Evolutionary conservation across 1,139 yeast genomes (phyloP).

Genomic region (Scheffersomyces titani): DNA sequence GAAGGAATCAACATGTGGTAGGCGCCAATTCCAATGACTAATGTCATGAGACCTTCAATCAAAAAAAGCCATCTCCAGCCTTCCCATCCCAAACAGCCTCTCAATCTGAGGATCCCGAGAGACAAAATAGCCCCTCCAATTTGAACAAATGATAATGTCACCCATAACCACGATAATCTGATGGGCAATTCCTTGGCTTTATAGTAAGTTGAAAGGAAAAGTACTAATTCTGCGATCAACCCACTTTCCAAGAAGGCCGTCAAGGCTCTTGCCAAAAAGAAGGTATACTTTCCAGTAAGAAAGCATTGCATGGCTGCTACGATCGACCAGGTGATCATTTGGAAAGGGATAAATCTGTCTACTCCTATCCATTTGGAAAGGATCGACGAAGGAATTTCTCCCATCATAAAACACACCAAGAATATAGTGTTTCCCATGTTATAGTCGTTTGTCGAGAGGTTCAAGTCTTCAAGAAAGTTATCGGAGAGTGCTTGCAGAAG

Average conservation of each 20-base stretch:
- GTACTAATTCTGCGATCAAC: slow-evolving; percentile 32
- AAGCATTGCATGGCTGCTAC: slow-evolving; percentile 31
- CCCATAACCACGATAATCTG: slow-evolving; percentile 24
- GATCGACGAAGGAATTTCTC: slow-evolving; percentile 37
- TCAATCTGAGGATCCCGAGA: slow-evolving; percentile 12
- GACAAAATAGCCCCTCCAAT: slow-evolving; percentile 15
- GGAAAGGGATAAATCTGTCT: slow-evolving; percentile 34
- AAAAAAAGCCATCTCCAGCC: slow-evolving; percentile 15
- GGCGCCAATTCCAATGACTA: slow-evolving; percentile 16
- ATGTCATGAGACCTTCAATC: slow-evolving; percentile 11
- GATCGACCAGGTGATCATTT: slow-evolving; percentile 33
- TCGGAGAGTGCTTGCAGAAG: slow-evolving; percentile 34
- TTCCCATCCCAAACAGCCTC: slow-evolving; percentile 14
- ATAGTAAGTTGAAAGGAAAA: slow-evolving; percentile 29
- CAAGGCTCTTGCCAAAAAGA: slow-evolving; percentile 27
- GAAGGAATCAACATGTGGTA: slow-evolving; percentile 11
- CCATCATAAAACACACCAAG: slow-evolving; percentile 27
- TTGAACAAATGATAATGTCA: slow-evolving; percentile 16
- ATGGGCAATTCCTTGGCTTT: slow-evolving; percentile 26
- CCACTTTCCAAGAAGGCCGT: slow-evolving; percentile 34
- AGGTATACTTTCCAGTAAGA: slow-evolving; percentile 23
- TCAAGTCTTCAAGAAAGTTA: slow-evolving; percentile 28
- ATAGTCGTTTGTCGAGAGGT: slow-evolving; percentile 30
- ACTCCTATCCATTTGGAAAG: slow-evolving; percentile 34
- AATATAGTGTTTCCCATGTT: slow-evolving; percentile 34